These are phyloP conservation scores for Solanum clarkiae DNA, from an alignment of 257 asterid species.

Conservation along the genomic window DNA sequence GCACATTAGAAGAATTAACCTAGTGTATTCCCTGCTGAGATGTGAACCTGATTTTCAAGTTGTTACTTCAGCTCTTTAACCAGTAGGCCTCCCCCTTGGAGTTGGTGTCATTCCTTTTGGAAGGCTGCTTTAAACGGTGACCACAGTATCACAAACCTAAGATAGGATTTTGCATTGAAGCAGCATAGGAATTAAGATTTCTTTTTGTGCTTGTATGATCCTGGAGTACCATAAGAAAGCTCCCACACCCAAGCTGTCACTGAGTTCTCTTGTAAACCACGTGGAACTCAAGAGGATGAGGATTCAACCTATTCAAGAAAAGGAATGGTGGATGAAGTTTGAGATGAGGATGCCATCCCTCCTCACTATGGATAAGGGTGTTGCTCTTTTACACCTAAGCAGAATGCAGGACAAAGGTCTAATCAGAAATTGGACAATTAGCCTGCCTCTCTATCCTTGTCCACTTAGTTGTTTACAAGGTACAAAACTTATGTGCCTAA, in stretches of 20 bases:
- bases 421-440: background rate
- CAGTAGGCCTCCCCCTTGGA: background rate
- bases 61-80: background rate
- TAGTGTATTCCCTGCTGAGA: background rate
- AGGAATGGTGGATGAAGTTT: background rate
- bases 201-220: background rate
- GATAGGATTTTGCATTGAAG: background rate
- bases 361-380: background rate
- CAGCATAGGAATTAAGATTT: background rate
- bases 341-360: background rate
- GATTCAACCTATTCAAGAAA: background rate
- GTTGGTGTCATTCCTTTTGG: background rate
- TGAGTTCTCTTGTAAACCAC: background rate
- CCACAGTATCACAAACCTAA: background rate
- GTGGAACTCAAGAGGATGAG: background rate
- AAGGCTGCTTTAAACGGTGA: background rate
- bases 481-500: background rate
- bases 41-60: background rate
- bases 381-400: background rate
- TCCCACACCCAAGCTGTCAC: no score
- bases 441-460: background rate
- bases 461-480: background rate
- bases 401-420: background rate
- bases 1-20: background rate
- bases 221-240: background rate